Base-by-base conservation (phyloP, 2,329 filamentous ascomycete species). In the Botryotinia narcissicola region DNA sequence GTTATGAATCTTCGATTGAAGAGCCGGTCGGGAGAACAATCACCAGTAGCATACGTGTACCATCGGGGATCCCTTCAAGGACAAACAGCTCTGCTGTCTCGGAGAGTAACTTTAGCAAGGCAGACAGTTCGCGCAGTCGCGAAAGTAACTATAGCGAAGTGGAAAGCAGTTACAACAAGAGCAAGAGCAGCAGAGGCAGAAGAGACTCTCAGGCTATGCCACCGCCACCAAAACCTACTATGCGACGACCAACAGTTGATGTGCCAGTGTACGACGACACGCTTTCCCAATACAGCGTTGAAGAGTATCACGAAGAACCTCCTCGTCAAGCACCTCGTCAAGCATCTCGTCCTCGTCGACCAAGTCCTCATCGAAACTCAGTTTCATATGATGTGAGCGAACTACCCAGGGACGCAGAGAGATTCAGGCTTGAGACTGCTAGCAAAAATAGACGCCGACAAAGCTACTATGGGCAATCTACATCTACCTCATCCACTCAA, bases 321-420 rank as follows among this genome's bases (percentile, higher is more conserved):
- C 51, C 73, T 71, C 71, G 51, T 29, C 22, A 48, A 37, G 14
- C 16, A 70, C 42, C 76, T 8, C 73, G 51, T 29, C 22, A 48
- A 37, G 9, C 16, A 70, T 37, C 76, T 10, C 73, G 76, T 54
- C 64, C 75, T 60, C 78, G 78, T 8, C 77, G 78, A 32, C 75
- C 78, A 37, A 78, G 78, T 67, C 57, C 72, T 10, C 73, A 75
- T 40, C 75, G 79, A 29, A 75, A 78, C 60, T 80, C 79, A 3
- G 77, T 78, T 3, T 79, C 79, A 3, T 80, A 80, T 70, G 78
- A 80, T 73, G 63, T 77, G n/a, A 70, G 61, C n/a, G 68, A 74
- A 32, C 32, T 64, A 10, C 64, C 71, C 18, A 42, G 57, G 20
- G 75, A 74, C 5, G 29, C 69, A 22, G 77, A 74, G 37, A 66